Percentiles rank a stretch among this genome's conserved stretches.
Conservation (phyloP, 116 monocot species). For the Trichopus zeylanicus region DNA sequence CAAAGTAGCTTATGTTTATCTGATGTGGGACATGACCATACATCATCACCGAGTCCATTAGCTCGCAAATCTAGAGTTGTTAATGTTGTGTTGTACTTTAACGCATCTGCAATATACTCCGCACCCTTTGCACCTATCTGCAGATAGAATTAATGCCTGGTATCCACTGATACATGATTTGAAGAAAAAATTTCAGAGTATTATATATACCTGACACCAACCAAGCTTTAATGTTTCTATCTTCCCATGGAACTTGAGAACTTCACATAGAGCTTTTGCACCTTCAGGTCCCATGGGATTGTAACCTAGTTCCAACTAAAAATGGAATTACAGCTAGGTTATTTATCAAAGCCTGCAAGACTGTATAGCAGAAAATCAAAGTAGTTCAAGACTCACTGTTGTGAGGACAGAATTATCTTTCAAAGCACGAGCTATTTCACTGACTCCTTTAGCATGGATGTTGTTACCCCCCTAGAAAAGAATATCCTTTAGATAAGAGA, state of each 20-base stretch:
- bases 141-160: not conserved
- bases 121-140: slow-evolving; percentile 90
- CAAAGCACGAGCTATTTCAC: slow-evolving; percentile 64
- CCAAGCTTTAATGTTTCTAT: slow-evolving; percentile 90
- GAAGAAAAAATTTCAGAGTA: not conserved
- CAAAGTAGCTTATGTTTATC: not conserved
- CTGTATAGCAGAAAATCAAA: not conserved
- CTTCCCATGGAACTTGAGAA: slow-evolving; percentile 92
- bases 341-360: not conserved
- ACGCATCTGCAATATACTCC: slow-evolving; percentile 82
- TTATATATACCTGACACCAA: slow-evolving; percentile 84
- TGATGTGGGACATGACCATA: slow-evolving; percentile 13
- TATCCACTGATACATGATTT: not conserved
- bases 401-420: slow-evolving; percentile 90
- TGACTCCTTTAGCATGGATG: slow-evolving; percentile 76
- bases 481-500: not conserved
- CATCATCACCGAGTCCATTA: slow-evolving; percentile 95
- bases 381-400: slow-evolving; percentile 46
- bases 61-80: slow-evolving; percentile 84
- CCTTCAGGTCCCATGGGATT: slow-evolving; percentile 97
- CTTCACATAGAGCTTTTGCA: slow-evolving; percentile 63
- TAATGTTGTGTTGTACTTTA: slow-evolving; percentile 92
- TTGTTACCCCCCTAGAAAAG: slow-evolving; percentile 83
- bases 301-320: slow-evolving; percentile 90
- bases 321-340: slow-evolving; percentile 5